Base-by-base conservation (phyloP, 2,329 filamentous ascomycete genomes). In the Colletotrichum trifolii region DNA sequence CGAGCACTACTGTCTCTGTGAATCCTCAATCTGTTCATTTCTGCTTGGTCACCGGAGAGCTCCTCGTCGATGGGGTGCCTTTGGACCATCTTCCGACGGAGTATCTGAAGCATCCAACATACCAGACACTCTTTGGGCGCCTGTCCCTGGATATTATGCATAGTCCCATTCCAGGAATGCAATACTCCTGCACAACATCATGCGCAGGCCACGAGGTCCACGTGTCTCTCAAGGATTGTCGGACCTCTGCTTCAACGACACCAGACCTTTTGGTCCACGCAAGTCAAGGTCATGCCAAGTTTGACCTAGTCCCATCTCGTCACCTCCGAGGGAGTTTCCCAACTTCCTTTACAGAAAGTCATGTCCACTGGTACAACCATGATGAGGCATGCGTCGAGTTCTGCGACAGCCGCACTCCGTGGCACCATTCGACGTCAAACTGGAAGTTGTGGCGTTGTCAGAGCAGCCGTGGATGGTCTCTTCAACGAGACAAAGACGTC, bases 51-150 rank as follows among this genome's bases (percentile, higher is more conserved):
- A 82, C 77, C 0, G 85, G 82, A 0, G 76, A 82, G 33, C 73
- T 90, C 0, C 75, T 87, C 0, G 78, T 89, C 0, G 78, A 87
- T 60, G 85, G 86, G 0, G 46, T 74, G 1, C 85, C 83, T 0
- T 68, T 87, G 0, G 71, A 78, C 4, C 77, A 81, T 2, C 75
- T 88, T 0, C 86, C 86, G 0, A 3, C 10, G 0, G 65, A 78
- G 0, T 88, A 85, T 53, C 75, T 81, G 39, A 8, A 12, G 0
- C 76, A 85, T 55, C 8, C 68, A 0, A 73, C 73, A 0, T 88
- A 84, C 66, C 10, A 11, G 0, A 68, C 70, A 0, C 70, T 88
- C 0, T 87, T 89, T 70, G 79, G 80, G 1, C 58, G 69, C 4
- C 71, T 73, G 0, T 52, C 73, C 0, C 53, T 87, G 2, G 80